A percentile compares a stretch with the other conserved stretches of the same genome.
These are phyloP conservation scores for Myxozyma geophila DNA, from an alignment of 805 yeast genomes.

Conservation along the genomic window DNA sequence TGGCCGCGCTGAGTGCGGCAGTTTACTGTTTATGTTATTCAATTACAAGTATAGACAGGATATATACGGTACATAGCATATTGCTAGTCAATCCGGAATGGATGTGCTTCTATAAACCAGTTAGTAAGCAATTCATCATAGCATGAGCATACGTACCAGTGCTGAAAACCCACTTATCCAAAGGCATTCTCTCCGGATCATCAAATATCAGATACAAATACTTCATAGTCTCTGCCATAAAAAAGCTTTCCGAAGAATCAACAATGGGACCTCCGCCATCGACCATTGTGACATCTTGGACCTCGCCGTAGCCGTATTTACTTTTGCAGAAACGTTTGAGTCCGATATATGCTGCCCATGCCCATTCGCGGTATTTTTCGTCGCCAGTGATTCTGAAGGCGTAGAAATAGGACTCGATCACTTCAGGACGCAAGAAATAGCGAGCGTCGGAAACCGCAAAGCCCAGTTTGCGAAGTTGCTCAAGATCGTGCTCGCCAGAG, in stretches of 20 bases:
- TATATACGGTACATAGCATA: too few relatives aligned
- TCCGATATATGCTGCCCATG: slow-evolving; percentile 49
- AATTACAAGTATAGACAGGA: background rate
- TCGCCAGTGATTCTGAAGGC: slow-evolving; percentile 60
- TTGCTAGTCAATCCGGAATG: slow-evolving; percentile 42
- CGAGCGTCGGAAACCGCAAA: slow-evolving; percentile 41
- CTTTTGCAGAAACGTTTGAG: slow-evolving; percentile 42
- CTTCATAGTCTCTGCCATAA: slow-evolving; percentile 60
- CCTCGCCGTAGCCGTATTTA: slow-evolving; percentile 45
- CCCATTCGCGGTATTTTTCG: slow-evolving; percentile 54
- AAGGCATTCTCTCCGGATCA: slow-evolving; percentile 44
- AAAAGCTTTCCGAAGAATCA: slow-evolving; percentile 52
- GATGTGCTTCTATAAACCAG: slow-evolving; percentile 54
- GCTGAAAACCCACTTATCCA: slow-evolving; percentile 54
- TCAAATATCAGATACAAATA: slow-evolving; percentile 55
- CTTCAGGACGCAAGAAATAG: slow-evolving; percentile 54
- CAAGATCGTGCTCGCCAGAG: slow-evolving; percentile 28
- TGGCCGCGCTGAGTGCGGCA: too few relatives aligned
- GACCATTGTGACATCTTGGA: slow-evolving; percentile 45
- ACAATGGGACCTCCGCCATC: slow-evolving; percentile 32
- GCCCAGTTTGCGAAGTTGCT: slow-evolving; percentile 28
- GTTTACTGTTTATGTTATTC: too few relatives aligned
- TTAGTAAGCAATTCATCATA: slow-evolving; percentile 38
- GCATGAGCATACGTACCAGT: slow-evolving; percentile 20
- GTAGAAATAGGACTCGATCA: slow-evolving; percentile 57